These are phyloP conservation scores for Eremochloa ophiuroides DNA, from an alignment of 176 grass and related monocot species.

Conservation along the genomic window DNA sequence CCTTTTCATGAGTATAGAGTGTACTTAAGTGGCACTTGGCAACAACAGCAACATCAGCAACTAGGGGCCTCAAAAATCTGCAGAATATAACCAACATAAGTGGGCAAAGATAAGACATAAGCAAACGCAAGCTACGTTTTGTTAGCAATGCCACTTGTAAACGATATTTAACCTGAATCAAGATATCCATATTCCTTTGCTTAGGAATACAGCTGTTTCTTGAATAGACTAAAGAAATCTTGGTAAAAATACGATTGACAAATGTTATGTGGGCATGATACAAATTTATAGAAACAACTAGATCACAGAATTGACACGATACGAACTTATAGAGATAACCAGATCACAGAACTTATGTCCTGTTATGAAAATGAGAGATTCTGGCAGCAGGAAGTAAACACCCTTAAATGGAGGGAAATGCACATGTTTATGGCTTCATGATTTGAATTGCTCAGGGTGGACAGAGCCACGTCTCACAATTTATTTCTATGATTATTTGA, in stretches of 20 bases:
- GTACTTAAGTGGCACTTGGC: conserved; percentile 75
- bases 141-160: not conserved
- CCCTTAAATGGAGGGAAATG: not conserved
- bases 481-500: conserved; percentile 9
- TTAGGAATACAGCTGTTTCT: conserved; percentile 11
- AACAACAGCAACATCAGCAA: conserved; percentile 78
- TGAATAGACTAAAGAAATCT: conserved; percentile 2
- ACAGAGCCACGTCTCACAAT: not conserved
- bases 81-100: conserved; percentile 32
- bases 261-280: conserved; percentile 15
- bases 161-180: conserved; percentile 16
- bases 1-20: conserved; percentile 85
- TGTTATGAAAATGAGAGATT: not conserved
- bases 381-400: conserved; percentile 4
- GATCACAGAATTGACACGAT: not conserved
- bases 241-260: not conserved
- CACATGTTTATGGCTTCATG: not conserved
- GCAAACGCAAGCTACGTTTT: not conserved
- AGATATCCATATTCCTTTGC: conserved; percentile 11
- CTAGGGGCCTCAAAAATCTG: conserved; percentile 69
- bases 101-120: conserved; percentile 13
- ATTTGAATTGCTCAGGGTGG: not conserved
- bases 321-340: not conserved
- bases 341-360: not conserved
- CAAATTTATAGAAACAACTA: not conserved